Base-by-base conservation (phyloP, 1,284 basidiomycete genomes). In the Trichosporon coremiiforme region DNA sequence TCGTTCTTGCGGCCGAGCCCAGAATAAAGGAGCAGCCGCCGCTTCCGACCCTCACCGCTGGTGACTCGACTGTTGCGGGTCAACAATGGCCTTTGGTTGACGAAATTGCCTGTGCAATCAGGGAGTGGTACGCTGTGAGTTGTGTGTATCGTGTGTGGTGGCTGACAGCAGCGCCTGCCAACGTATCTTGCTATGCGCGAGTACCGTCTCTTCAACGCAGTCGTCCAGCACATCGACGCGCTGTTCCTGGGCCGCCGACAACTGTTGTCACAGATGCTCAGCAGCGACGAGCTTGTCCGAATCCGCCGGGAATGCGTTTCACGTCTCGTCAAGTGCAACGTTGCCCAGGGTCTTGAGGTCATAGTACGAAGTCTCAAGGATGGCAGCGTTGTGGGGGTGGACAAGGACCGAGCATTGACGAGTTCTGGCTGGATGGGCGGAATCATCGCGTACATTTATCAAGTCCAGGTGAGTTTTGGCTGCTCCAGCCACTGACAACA, bases 281-380 rank as follows among this genome's bases (percentile, higher is more conserved):
- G 91, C 75, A 88, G 88, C 2, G 95, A 97, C 75, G 95, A 99
- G 83, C 92, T 93, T 0, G 85, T 89, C 50, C 89, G 89, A 66
- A 87, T 98, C 76, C 87, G 94, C 69, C 87, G 90, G 64, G 94
- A 95, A 72, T 95, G 94, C 79, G 95, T 98, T 5, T 89, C 88
- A 13, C 86, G 93, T 64, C 88, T 99, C 8, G 95, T 96, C 68
- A 89, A 89, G 68, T 94, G 93, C 63, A 99, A 98, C 80, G 87
- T 97, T 68, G 90, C 92, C 0, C 95, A 98, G 79, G 92, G 91
- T 3, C 85, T 98, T 64, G 96, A 98, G 79, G 90, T 98, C 71
- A 96, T 99, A 76, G 95, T 98, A 12, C 88, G 96, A 22, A 95
- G 98, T 84, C 92, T 95, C 13, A 90, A 89, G 10, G 93, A 92